These are phyloP conservation scores for Kentomonas sorsogonicus DNA, from an alignment of 208 protist species.

Conservation along the genomic window DNA sequence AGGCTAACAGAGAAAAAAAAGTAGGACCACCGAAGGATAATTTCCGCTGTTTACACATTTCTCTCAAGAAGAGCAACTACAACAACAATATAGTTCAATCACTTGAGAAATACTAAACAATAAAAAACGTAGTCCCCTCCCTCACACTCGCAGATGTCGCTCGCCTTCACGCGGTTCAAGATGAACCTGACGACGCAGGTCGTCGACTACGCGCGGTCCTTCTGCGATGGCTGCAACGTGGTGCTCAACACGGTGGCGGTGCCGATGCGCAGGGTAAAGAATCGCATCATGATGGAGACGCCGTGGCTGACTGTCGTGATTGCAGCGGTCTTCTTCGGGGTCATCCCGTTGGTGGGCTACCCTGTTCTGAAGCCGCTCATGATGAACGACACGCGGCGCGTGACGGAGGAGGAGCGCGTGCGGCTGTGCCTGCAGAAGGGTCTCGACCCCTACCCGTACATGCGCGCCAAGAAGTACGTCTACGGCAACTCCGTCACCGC, in stretches of 20 bases:
- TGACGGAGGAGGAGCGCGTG: slow-evolving; percentile 79
- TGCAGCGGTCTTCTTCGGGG: slow-evolving; percentile 31
- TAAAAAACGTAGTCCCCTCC: too few relatives aligned
- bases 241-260: slow-evolving; percentile 25
- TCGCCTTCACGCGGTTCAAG: slow-evolving; percentile 73
- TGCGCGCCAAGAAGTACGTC: slow-evolving; percentile 77
- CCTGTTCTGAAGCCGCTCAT: slow-evolving; percentile 63
- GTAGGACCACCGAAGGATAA: too few relatives aligned
- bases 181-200: slow-evolving; percentile 55
- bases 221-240: slow-evolving; percentile 62
- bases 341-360: slow-evolving; percentile 54
- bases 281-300: slow-evolving; percentile 55
- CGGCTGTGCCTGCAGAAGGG: slow-evolving; percentile 87
- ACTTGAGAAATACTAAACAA: too few relatives aligned
- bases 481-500: slow-evolving; percentile 58
- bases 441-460: slow-evolving; percentile 86
- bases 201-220: slow-evolving; percentile 50
- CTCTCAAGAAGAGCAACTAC: background rate
- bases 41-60: background rate
- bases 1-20: slow-evolving; percentile 5
- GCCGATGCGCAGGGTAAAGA: slow-evolving; percentile 35
- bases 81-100: too few relatives aligned
- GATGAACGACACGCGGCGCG: slow-evolving; percentile 31
- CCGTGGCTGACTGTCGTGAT: slow-evolving; percentile 69
- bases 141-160: slow-evolving; percentile 28